A percentile compares a stretch with the other conserved stretches of the same genome.
Evolutionary conservation across 805 yeast genomes (phyloP).

Genomic region (Grigorovia humatica): DNA sequence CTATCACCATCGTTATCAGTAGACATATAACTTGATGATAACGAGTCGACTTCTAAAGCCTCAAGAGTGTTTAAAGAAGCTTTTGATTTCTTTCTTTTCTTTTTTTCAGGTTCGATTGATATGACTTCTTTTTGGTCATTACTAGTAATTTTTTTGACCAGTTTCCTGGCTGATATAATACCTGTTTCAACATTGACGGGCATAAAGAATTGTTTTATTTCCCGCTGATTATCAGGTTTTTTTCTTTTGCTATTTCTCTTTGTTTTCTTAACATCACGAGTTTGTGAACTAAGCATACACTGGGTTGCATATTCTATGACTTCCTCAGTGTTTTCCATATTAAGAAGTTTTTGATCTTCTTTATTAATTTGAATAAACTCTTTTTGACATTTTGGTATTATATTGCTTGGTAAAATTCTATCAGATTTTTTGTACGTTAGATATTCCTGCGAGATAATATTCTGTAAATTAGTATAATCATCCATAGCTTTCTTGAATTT

Average conservation of each 20-base stretch:
- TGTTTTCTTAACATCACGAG: conserved; percentile 4
- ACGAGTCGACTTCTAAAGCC: conserved; percentile 9
- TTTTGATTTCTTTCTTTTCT: not conserved
- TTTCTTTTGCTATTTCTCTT: conserved; percentile 5
- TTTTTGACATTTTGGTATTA: conserved; percentile 48
- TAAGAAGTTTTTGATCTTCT: conserved; percentile 47
- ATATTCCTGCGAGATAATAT: conserved; percentile 44
- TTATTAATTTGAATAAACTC: conserved; percentile 55
- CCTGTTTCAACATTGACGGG: conserved; percentile 65
- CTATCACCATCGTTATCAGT: not conserved
- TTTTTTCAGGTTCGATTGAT: not conserved
- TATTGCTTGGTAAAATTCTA: conserved; percentile 55
- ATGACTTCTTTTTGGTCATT: not conserved
- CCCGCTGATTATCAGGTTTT: not conserved
- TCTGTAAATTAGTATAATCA: conserved; percentile 71
- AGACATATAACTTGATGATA: conserved; percentile 3
- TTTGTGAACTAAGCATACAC: conserved; percentile 39
- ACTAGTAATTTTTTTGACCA: conserved; percentile 30
- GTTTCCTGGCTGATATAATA: conserved; percentile 40
- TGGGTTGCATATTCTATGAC: conserved; percentile 59
- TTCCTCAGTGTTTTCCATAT: conserved; percentile 54
- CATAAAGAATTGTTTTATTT: conserved; percentile 49
- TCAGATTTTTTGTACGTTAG: conserved; percentile 39
- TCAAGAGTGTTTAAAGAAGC: conserved; percentile 7
- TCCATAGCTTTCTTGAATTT: conserved; percentile 80